Evolutionary conservation across 768 basidiomycete genomes (phyloP).

Genomic region (Xerocomus potaroensis): DNA sequence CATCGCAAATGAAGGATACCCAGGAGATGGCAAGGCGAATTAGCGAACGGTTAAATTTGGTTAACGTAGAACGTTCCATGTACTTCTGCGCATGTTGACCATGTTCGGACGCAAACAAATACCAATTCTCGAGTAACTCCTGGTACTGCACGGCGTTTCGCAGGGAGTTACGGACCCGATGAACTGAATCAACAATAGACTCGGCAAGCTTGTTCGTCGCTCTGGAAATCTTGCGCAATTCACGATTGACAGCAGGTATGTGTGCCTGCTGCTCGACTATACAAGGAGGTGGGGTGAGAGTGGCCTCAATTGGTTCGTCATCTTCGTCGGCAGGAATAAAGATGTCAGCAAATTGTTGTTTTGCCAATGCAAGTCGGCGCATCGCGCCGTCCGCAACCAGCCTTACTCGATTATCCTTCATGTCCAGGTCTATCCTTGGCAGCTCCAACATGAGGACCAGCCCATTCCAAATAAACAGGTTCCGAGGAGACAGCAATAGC

Average conservation of each 20-base stretch:
- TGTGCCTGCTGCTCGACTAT: constrained; percentile 85
- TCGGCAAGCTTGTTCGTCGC: constrained; percentile 89
- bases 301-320: constrained; percentile 44
- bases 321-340: constrained; percentile 64
- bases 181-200: constrained; percentile 88
- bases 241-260: constrained; percentile 81
- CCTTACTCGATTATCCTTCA: constrained; percentile 86
- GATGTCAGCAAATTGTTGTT: constrained; percentile 67
- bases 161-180: constrained; percentile 73
- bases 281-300: constrained; percentile 43
- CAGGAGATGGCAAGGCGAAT: constrained; percentile 93
- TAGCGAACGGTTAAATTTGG: constrained; percentile 78
- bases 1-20: constrained; percentile 98
- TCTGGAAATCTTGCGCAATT: constrained; percentile 85
- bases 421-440: constrained; percentile 72
- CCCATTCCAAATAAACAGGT: constrained; percentile 90
- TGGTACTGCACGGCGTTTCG: constrained; percentile 61
- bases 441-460: constrained; percentile 75
- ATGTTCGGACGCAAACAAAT: constrained; percentile 92
- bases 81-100: constrained; percentile 85
- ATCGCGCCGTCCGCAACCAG: constrained; percentile 88
- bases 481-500: constrained; percentile 79
- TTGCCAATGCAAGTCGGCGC: constrained; percentile 68
- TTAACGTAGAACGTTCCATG: constrained; percentile 69
- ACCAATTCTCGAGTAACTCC: constrained; percentile 92